Conservation (phyloP, 352 stramenopile genomes). For the Globisporangium acanthophoron region DNA sequence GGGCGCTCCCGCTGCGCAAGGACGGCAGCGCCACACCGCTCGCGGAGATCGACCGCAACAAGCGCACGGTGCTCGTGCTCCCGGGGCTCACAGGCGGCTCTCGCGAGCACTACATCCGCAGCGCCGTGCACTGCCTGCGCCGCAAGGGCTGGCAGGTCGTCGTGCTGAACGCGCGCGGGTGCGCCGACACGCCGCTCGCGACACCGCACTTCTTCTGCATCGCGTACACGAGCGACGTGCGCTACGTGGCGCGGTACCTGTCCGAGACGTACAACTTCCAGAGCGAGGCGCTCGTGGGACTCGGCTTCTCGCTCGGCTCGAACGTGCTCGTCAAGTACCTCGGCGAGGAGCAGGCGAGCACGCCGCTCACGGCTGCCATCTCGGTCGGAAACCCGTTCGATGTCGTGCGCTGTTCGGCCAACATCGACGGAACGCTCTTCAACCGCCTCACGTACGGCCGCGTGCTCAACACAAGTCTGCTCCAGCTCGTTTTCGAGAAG, state of each 20-base stretch:
- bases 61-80: conserved; percentile 44
- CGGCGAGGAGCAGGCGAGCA: conserved; percentile 38
- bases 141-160: conserved; percentile 57
- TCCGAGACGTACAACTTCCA: conserved; percentile 34
- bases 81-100: conserved; percentile 58
- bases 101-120: conserved; percentile 63
- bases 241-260: conserved; percentile 33
- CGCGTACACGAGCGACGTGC: conserved; percentile 66
- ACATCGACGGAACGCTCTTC: conserved; percentile 38
- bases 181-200: conserved; percentile 47
- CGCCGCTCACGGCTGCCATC: conserved; percentile 37
- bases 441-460: conserved; percentile 56
- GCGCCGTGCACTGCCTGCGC: conserved; percentile 29
- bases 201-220: conserved; percentile 63
- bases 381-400: conserved; percentile 72
- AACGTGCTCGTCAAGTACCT: conserved; percentile 78
- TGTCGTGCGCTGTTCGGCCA: conserved; percentile 37
- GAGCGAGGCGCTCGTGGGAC: conserved; percentile 30
- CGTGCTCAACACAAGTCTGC: conserved; percentile 38
- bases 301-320: conserved; percentile 68
- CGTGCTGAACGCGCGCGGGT: conserved; percentile 71
- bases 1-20: conserved; percentile 29
- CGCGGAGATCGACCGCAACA: conserved; percentile 20
- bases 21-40: conserved; percentile 15
- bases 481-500: conserved; percentile 49